Evolutionary conservation across 306 rosid species (phyloP).

Genomic region (Biancaea sappan): DNA sequence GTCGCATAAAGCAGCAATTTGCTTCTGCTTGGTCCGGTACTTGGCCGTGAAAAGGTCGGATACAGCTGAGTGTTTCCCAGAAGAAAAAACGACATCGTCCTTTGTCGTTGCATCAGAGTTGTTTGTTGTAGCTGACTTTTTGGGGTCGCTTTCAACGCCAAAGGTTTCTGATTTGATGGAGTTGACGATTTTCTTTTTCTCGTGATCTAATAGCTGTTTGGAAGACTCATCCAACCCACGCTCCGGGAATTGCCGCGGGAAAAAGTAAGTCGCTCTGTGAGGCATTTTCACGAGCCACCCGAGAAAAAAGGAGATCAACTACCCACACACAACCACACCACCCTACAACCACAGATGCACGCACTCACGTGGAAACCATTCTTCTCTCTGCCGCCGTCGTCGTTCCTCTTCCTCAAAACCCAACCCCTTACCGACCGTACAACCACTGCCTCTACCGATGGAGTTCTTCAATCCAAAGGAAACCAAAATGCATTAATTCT

Average conservation of each 20-base stretch:
- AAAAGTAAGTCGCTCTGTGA: slow-evolving; percentile 92
- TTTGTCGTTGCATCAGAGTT: background rate
- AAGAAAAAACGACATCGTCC: slow-evolving; percentile 44
- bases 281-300: slow-evolving; percentile 77
- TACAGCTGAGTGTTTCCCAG: slow-evolving; percentile 46
- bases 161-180: slow-evolving; percentile 33
- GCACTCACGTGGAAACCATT: slow-evolving; percentile 38
- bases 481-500: background rate
- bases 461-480: background rate
- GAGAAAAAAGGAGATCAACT: slow-evolving; percentile 14
- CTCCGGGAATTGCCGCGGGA: slow-evolving; percentile 90
- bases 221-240: slow-evolving; percentile 64
- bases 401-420: background rate
- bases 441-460: background rate
- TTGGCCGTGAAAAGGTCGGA: slow-evolving; percentile 57
- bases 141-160: slow-evolving; percentile 49
- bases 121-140: slow-evolving; percentile 14
- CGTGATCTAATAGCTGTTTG: slow-evolving; percentile 60
- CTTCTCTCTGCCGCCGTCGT: slow-evolving; percentile 19
- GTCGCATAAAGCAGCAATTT: slow-evolving; percentile 50
- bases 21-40: slow-evolving; percentile 44
- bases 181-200: slow-evolving; percentile 46
- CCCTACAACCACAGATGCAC: slow-evolving; percentile 19
- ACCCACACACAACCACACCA: slow-evolving; percentile 6
- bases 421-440: background rate